Percentiles rank a stretch among this genome's conserved stretches.
Conservation (phyloP, 305 asterid genomes). For the Stenogyne calaminthoides region DNA sequence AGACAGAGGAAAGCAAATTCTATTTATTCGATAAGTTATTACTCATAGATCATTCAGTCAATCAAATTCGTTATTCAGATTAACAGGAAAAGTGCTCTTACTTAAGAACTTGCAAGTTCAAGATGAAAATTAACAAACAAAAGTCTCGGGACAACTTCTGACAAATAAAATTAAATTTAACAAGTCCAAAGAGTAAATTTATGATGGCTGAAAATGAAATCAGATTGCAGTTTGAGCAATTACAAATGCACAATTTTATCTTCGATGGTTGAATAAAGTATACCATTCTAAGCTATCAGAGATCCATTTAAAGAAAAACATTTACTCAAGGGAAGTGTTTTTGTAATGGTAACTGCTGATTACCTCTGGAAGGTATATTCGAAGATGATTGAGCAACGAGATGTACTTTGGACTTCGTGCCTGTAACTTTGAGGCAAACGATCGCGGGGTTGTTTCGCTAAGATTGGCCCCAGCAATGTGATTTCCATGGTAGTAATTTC, state of each 20-base stretch:
- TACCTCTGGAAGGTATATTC: slow-evolving; percentile 99
- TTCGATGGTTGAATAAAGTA: background rate
- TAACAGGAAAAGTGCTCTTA: slow-evolving; percentile 19
- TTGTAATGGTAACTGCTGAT: slow-evolving; percentile 6
- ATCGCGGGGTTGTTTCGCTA: slow-evolving; percentile 78
- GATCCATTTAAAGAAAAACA: slow-evolving; percentile 7
- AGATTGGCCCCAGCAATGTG: slow-evolving; percentile 84
- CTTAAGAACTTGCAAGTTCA: slow-evolving; percentile 17
- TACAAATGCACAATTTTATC: background rate
- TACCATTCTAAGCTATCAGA: slow-evolving; percentile 14
- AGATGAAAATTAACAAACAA: slow-evolving; percentile 7
- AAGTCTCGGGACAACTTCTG: slow-evolving; percentile 2
- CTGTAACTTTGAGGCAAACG: slow-evolving; percentile 92
- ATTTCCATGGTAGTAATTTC: slow-evolving; percentile 93
- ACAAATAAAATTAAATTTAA: background rate
- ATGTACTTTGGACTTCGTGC: slow-evolving; percentile 95
- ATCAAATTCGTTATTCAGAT: background rate
- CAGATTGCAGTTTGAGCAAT: slow-evolving; percentile 17
- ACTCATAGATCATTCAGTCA: slow-evolving; percentile 19
- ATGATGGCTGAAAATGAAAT: slow-evolving; percentile 10
- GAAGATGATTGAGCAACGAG: slow-evolving; percentile 95
- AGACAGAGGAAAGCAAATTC: slow-evolving; percentile 6
- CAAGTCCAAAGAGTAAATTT: slow-evolving; percentile 20
- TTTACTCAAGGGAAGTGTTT: slow-evolving; percentile 12
- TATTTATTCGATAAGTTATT: slow-evolving; percentile 13